Base-by-base conservation (phyloP, 106 monocot genomes). In the Cymbidium sinense region DNA sequence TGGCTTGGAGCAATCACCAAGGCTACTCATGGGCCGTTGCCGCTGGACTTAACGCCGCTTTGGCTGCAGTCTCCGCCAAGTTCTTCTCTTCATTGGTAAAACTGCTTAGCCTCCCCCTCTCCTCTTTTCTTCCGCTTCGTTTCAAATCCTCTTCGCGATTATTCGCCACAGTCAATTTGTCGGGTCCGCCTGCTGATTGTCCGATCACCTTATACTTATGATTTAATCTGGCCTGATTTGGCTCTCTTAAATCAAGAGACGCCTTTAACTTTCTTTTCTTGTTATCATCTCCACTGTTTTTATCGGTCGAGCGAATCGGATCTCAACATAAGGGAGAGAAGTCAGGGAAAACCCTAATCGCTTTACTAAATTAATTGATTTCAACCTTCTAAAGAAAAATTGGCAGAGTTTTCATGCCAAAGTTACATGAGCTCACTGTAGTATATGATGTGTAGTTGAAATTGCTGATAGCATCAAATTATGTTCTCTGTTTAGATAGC, bases 1-100 rank as follows among this genome's bases (percentile, higher is more conserved):
- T 86, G 86, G 73, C 77, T 3, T 73, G 67, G 6, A 29, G 19
- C 19, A n/a, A 43, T n/a, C 29, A 50, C 0, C 47, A 85, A 29
- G 94, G 87, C 80, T 89, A 87, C 80, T 86, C 55, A 11, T 95
- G 94, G 94, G 94, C 94, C 23, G 43, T 87, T 9, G 82, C 82
- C 39, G 91, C 91, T 69, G 94, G 94, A 25, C 17, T 87, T 23
- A 87, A 82, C 29, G 94, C 94, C 31, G 89, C 91, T 64, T 80
- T 91, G 4, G 94, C 91, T 28, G 94, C 94, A 72, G 30, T 95
- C 34, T 91, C 87, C 33, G 91, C 94, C 77, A 95, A 91, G 69
- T 51, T 89, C 76, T 75, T 91, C 75, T 65, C 82, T 43, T 80
- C 72, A 52, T 85, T 79, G 90, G 93, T 90, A 71, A 9, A 20